Base-by-base conservation (phyloP, 768 basidiomycete genomes). In the Saitozyma sp. region DNA sequence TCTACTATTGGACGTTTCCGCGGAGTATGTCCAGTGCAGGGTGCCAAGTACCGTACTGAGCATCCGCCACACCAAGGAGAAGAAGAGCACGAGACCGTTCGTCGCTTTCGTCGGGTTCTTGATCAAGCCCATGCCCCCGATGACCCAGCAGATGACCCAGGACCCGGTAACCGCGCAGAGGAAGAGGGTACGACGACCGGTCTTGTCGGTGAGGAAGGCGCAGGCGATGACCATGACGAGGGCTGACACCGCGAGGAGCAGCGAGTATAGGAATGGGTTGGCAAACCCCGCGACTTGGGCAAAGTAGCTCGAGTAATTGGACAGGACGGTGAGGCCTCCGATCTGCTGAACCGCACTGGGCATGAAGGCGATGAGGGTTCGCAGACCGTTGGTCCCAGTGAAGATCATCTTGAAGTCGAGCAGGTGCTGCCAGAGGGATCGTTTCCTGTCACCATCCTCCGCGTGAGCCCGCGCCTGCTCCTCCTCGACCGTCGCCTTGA, bases 281-380 rank as follows among this genome's bases (percentile, higher is more conserved):
- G 59, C 61, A 51, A 68, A 66, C 8, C 64, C 64, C n/a, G 71
- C 65, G 20, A 65, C 49, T 48, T 68, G 64, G 9, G 63, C 63
- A 62, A 73, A 73, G 61, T 73, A 73, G 2, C 58, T 56, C 0
- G 66, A 66, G 39, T 73, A 73, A 19, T 42, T 59, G 19, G 53
- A 57, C 11, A 73, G 54, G 55, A 73, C 65, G 3, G 66, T 53
- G 1, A 75, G 65, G 54, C 70, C 73, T 9, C 48, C 48, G 37
- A 75, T 50, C 53, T 75, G 73, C 49, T 71, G 70, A 14, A 64
- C 45, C 9, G 10, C 50, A 51, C 1, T 58, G 6, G 73, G 66
- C 66, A 59, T 67, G 53, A 69, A 69, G 11, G 73, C 73, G 13
- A 71, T 65, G 9, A 75, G 54, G 0, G 70, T 71, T 17, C 71